Base-by-base conservation (phyloP, 2,329 filamentous ascomycete genomes). In the Raffaelea arxii region DNA sequence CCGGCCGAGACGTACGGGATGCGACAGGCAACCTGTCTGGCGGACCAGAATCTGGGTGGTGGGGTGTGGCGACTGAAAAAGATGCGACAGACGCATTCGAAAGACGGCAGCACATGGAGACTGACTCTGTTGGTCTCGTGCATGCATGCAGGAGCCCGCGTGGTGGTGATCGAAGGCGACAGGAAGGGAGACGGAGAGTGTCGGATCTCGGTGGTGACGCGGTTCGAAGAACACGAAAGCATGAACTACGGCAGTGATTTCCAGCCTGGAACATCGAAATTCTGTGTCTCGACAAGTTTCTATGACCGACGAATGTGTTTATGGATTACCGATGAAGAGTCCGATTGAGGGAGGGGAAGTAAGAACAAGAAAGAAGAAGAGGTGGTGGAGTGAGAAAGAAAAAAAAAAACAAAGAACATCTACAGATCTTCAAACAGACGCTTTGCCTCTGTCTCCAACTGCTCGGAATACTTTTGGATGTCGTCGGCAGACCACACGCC, bases 211-310 rank as follows among this genome's bases (percentile, higher is more conserved):
- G 70, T 91, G 2, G 54, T 90, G 41, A 81, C 75, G 0, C 75
- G 73, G 44, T 94, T 94, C 58, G 84, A 87, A 55, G 85, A 91
- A 59, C 89, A 96, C 60, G 72, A 85, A 65, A 95, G 88, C 61
- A 95, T 96, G 88, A 95, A 94, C 58, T 97, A 97, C 61, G 90
- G 84, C 6, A 86, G 84, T 55, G 89, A 90, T 63, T 76, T 80
- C 49, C 71, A 76, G 53, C 72, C 72, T 2, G 57, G 54, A 4
- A 54, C 52, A 41, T 59, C 65, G 6, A 47, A 71, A 30, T 54
- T 68, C 19, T 75, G 80, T 54, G 68, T 88, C 1, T 85, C 82
- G 21, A 87, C 82, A 1, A 89, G 84, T 59, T 90, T 89, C 55
- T 89, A 89, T 53, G 84, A 89, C 61, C 78, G 73, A 57, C 61